These are phyloP conservation scores for Dacryopinax primogenitus DNA, from an alignment of 768 basidiomycete genomes.

Conservation along the genomic window DNA sequence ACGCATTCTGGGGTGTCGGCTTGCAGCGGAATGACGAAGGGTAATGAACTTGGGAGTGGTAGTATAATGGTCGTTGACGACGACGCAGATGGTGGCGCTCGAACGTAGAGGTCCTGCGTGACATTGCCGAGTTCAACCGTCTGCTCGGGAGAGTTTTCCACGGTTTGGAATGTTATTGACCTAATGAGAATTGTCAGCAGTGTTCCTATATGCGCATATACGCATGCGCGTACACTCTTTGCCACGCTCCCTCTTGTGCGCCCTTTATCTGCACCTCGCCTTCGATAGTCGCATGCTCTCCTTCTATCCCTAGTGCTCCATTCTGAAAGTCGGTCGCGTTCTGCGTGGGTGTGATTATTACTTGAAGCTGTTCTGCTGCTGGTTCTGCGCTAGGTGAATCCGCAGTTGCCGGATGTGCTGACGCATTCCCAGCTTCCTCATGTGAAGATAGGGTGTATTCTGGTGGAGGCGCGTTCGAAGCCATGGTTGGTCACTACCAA, in stretches of 20 bases:
- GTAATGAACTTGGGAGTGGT: slow-evolving; percentile 47
- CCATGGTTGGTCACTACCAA: neutral
- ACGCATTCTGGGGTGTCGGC: slow-evolving; percentile 74
- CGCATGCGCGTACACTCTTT: slow-evolving; percentile 52
- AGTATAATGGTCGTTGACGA: slow-evolving; percentile 15
- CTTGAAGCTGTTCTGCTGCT: slow-evolving; percentile 33
- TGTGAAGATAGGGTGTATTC: neutral
- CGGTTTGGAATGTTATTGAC: slow-evolving; percentile 37
- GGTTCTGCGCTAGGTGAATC: neutral
- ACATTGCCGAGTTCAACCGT: slow-evolving; percentile 54
- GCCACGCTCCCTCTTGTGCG: slow-evolving; percentile 43
- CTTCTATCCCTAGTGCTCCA: slow-evolving; percentile 73
- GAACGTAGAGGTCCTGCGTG: slow-evolving; percentile 44
- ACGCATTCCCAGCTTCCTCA: neutral
- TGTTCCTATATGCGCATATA: slow-evolving; percentile 12
- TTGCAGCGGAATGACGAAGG: slow-evolving; percentile 71
- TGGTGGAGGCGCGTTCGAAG: neutral
- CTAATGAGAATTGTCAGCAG: slow-evolving; percentile 16
- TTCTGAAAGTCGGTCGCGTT: slow-evolving; percentile 70
- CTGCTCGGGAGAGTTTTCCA: slow-evolving; percentile 47
- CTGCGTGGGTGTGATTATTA: slow-evolving; percentile 59
- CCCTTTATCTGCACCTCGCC: slow-evolving; percentile 81
- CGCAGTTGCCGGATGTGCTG: neutral
- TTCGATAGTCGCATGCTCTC: slow-evolving; percentile 68
- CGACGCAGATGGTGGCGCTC: slow-evolving; percentile 27